phyloP scores from a whole-genome alignment of 2,329 filamentous ascomycete genomes.

The Truncatella angustata region DNA sequence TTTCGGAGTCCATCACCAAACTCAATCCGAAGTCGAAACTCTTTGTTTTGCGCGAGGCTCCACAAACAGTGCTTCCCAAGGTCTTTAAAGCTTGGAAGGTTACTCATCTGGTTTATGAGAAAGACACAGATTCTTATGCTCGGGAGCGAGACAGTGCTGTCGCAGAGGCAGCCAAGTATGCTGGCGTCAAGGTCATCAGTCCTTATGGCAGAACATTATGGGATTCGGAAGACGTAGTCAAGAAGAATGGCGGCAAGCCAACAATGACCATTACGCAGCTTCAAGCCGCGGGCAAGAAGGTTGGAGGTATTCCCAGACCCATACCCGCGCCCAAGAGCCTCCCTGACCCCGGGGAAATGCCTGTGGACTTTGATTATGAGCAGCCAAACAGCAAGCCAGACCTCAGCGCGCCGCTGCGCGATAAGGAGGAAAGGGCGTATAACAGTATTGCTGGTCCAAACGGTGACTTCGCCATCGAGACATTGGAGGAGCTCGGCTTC shows the following conservation, averaged over 20 bases:
- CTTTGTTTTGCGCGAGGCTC: constrained; percentile 69
- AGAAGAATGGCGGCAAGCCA: constrained; percentile 63
- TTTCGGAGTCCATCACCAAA: constrained; percentile 64
- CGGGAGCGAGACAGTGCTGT: constrained; percentile 62
- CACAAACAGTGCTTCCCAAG: constrained; percentile 69
- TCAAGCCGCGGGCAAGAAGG: constrained; percentile 58
- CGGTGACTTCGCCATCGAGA: constrained; percentile 68
- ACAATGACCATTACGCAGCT: constrained; percentile 74
- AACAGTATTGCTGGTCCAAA: constrained; percentile 62
- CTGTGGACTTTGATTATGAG: constrained; percentile 54
- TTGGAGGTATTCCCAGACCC: constrained; percentile 61
- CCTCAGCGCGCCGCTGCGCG: constrained; percentile 57
- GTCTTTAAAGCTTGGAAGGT: constrained; percentile 72
- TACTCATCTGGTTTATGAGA: constrained; percentile 76
- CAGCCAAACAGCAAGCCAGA: constrained; percentile 52
- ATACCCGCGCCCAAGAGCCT: constrained; percentile 53
- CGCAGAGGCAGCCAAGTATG: constrained; percentile 55
- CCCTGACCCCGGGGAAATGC: constrained; percentile 62
- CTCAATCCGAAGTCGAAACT: constrained; percentile 68
- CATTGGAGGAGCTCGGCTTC: constrained; percentile 68
- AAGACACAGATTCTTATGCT: constrained; percentile 73
- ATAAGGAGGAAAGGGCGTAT: constrained; percentile 56
- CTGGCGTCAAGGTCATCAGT: constrained; percentile 67
- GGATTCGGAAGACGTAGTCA: constrained; percentile 69
- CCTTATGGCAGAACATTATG: constrained; percentile 67